Evolutionary conservation across 768 basidiomycete genomes (phyloP), one percentile per base, ranked within the genome.

Genomic region (Rhodotorula diobovata): DNA sequence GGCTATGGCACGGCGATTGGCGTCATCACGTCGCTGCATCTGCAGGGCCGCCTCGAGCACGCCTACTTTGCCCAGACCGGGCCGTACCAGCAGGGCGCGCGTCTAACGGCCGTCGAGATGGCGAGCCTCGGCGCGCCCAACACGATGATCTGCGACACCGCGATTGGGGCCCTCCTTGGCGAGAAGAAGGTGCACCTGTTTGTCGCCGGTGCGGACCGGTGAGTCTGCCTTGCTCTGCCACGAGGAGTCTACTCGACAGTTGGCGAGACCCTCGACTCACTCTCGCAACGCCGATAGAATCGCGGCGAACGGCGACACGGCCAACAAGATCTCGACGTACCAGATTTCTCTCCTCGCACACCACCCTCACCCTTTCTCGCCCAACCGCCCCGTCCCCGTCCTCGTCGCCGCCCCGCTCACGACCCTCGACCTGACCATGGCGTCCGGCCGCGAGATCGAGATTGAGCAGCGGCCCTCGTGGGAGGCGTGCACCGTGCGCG

Each of bases 251-350:
- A 7, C 41, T 12, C 41, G 6, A 14, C 41, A 2, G 20, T 7
- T 48, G 43, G 43, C 11, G 43, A 43, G n/a, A n/a, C n/a, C n/a
- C 41, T 43, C 41, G 41, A 15, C 6, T 5, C 41, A 7, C 5
- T 5, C 20, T 23, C 4, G 21, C 46, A 2, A 1, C 46, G 23
- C 25, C 23, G 9, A 11, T 50, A 74, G 73, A 68, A 88, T 98
- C 74, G 91, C 92, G 4, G 85, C 83, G 79, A 97, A 98, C 77
- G 95, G 95, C 9, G 95, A 97, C 81, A 97, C 95, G 2, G 95
- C 95, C 25, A 98, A 98, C 84, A 98, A 98, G 84, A 90, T 97
- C 78, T 93, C 93, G 61, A 96, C 95, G 0, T 98, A 95, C 83
- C 95, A 98, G 77, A 93, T 94, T 28, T 93, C 95, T 11, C 91